Base-by-base conservation (phyloP, 2,329 filamentous ascomycete genomes). In the Neocatenulostroma microsporum region DNA sequence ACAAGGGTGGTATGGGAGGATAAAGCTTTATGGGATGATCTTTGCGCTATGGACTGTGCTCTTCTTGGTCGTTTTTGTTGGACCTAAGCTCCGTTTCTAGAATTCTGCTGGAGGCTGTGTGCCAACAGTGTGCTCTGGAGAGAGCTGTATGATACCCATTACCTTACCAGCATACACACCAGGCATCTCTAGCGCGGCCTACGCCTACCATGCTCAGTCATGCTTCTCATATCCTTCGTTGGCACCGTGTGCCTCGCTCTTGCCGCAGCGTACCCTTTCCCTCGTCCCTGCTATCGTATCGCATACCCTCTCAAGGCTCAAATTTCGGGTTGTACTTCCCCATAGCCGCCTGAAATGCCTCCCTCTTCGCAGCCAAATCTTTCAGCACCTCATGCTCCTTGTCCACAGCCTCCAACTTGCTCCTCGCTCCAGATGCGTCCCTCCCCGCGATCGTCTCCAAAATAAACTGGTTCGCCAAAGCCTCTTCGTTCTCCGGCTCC, bases 251-350 rank as follows among this genome's bases (percentile, higher is more conserved):
- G n/a, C n/a, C n/a, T n/a, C n/a, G n/a, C n/a, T n/a, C n/a, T n/a
- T n/a, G n/a, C n/a, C n/a, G n/a, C n/a, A n/a, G n/a, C n/a, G 28
- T 12, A 30, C 10, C 14, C 13, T 19, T 30, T 6, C 14, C 14
- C 18, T n/a, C 18, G 13, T 33, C 19, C 12, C 13, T 15, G 11
- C 30, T 17, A 2, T 19, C 9, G 8, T 14, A 20, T 7, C 20
- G 6, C 13, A 8, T 10, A 17, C 21, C 5, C 17, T 11, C 28
- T 61, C 61, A 76, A 43, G 73, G 70, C 43, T 79, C 72, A 44
- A 86, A 85, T 69, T 89, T 94, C 21, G 88, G 75, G 48, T 77
- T 80, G 63, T 91, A 96, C 66, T 94, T 96, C 18, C 76, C 71
- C 14, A 84, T 84, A 10, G 88, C 88, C 53, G 79, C 79, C 61